Evolutionary conservation across 768 basidiomycete genomes (phyloP).

Genomic region (Krasilnikovozyma curviuscula): DNA sequence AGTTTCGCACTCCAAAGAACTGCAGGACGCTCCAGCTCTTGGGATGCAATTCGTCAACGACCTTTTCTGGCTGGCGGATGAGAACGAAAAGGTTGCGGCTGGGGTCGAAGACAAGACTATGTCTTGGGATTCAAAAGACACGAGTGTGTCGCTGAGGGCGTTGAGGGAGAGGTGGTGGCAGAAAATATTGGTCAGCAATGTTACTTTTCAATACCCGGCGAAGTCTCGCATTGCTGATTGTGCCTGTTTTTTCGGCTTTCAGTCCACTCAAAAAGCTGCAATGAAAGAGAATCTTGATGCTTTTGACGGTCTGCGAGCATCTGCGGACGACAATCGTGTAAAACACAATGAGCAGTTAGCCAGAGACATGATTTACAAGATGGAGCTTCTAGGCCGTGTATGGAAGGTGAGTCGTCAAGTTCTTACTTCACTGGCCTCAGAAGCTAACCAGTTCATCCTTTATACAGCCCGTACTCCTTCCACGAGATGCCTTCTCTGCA

Average conservation of each 20-base stretch:
- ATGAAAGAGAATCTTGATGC: slow-evolving; percentile 35
- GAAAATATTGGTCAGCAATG: slow-evolving; percentile 48
- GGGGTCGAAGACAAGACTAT: slow-evolving; percentile 10
- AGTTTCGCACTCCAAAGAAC: slow-evolving; percentile 34
- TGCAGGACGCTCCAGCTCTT: slow-evolving; percentile 35
- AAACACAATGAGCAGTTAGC: slow-evolving; percentile 48
- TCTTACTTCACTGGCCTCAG: neutral
- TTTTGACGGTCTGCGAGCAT: slow-evolving; percentile 48
- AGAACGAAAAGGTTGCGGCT: slow-evolving; percentile 32
- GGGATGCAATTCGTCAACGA: slow-evolving; percentile 68
- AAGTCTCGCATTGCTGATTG: too few species aligned
- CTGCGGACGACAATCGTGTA: slow-evolving; percentile 53
- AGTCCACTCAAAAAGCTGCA: slow-evolving; percentile 36
- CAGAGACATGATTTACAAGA: slow-evolving; percentile 39
- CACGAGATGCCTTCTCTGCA: slow-evolving; percentile 47
- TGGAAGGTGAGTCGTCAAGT: slow-evolving; percentile 42
- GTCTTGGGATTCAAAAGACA: slow-evolving; percentile 29
- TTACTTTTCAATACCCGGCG: too few species aligned
- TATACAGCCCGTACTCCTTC: slow-evolving; percentile 48
- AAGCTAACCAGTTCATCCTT: neutral
- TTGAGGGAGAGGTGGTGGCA: slow-evolving; percentile 53
- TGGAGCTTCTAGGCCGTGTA: slow-evolving; percentile 42
- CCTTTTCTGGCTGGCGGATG: slow-evolving; percentile 39
- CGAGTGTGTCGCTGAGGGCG: slow-evolving; percentile 34
- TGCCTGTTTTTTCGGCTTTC: slow-evolving; percentile 2